Evolutionary conservation across 345 rosid genomes (phyloP), one percentile per base, ranked within the genome.

Genomic region (Pugionium cornutum): DNA sequence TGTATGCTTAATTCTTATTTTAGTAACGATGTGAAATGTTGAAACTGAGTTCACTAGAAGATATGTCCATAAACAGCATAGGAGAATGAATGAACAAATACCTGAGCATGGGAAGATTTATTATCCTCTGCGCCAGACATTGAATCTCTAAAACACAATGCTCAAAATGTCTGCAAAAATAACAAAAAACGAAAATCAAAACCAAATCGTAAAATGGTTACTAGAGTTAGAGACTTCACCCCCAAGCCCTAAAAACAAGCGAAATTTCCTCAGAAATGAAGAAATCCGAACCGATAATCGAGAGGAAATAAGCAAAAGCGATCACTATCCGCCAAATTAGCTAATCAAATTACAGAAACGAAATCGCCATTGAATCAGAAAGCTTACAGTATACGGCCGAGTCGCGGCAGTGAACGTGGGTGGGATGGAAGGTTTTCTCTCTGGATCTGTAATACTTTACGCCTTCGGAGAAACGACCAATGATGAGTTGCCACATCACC

Each of bases 111-210:
- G 36, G 79, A 50, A 60, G 86, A 73, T 60, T 72, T 25, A 52
- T 70, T 73, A 53, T 79, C 89, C 47, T 86, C 94, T 40, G 79
- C 70, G 18, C 51, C 74, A 54, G 91, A 83, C 96, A 89, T 89
- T 33, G 68, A 39, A 57, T 64, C 70, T 41, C 52, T 47, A 7
- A 26, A 37, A 28, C 31, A 43, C 55, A 5, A 49, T 37, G 9
- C 52, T 40, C 30, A 32, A 46, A 46, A 40, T 31, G 7, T 25
- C 77, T 60, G 48, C 18, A 3, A 8, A 10, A 46, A 3, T 31
- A 35, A 33, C 9, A 51, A n/a, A 57, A 32, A 35, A 51, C 44
- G 6, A 25, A 60, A 34, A 44, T 9, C 7, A 36, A 62, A 51
- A 57, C 4, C 11, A 50, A 48, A 30, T 50, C 51, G 48, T 32